phyloP scores from a whole-genome alignment of 768 basidiomycete species.

The Phanerochaete carnosa region DNA sequence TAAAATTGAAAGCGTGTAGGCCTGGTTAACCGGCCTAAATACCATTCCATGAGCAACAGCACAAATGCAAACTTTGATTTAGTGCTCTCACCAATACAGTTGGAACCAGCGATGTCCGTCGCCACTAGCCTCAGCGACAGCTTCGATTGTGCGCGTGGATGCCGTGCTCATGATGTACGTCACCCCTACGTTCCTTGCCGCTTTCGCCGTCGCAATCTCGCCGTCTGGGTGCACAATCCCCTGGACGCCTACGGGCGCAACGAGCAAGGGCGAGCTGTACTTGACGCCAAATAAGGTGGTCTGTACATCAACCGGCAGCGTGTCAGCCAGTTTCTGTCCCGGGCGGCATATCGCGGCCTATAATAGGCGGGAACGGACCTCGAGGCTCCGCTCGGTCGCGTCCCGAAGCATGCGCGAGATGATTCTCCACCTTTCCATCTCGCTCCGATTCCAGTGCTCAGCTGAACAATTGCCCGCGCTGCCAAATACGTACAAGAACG shows the following conservation, averaged over 20 bases:
- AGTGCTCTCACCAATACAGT: constrained; percentile 61
- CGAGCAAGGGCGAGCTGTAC: constrained; percentile 56
- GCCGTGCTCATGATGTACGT: constrained; percentile 79
- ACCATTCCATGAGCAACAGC: too few relatives aligned
- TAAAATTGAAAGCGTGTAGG: constrained; percentile 63
- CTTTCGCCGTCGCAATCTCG: constrained; percentile 67
- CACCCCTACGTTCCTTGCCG: constrained; percentile 57
- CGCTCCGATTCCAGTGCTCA: constrained; percentile 59
- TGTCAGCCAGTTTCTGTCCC: not conserved
- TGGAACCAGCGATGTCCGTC: constrained; percentile 75
- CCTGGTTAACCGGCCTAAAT: constrained; percentile 57
- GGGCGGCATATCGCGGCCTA: not conserved
- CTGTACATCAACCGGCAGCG: constrained; percentile 29
- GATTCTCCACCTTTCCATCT: constrained; percentile 67
- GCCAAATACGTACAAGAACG: constrained; percentile 75
- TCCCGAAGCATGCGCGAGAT: constrained; percentile 76
- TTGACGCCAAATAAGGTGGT: constrained; percentile 70
- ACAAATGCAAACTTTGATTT: not conserved
- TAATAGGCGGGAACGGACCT: constrained; percentile 35
- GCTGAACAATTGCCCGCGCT: constrained; percentile 74
- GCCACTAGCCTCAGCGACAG: constrained; percentile 69
- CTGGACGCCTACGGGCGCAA: constrained; percentile 80
- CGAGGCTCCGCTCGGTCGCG: constrained; percentile 52
- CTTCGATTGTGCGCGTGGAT: constrained; percentile 68
- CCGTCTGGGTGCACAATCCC: constrained; percentile 68